Evolutionary conservation across 169 alveolate species (phyloP).

Genomic region (Plasmodium reichenowi): DNA sequence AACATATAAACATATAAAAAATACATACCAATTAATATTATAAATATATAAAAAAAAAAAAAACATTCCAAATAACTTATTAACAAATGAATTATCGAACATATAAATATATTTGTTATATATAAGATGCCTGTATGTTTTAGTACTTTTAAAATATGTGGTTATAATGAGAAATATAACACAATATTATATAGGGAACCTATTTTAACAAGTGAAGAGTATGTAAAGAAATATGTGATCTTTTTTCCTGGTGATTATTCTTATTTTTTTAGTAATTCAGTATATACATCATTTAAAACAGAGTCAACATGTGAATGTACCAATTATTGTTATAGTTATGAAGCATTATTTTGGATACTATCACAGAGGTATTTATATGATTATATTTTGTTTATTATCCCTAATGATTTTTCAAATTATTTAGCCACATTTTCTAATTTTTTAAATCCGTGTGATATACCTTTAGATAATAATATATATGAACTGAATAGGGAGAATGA

Average conservation of each 20-base stretch:
- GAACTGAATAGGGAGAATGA: neutral
- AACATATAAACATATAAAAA: no score
- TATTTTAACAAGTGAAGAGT: conserved; percentile 8
- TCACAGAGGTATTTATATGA: conserved; percentile 58
- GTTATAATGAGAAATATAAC: conserved; percentile 35
- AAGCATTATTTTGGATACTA: conserved; percentile 68
- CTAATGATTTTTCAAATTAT: conserved; percentile 42
- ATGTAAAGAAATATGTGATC: conserved; percentile 28
- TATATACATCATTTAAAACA: conserved; percentile 37
- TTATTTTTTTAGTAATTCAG: conserved; percentile 45
- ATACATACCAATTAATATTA: no score
- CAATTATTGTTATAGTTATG: conserved; percentile 60
- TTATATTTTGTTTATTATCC: conserved; percentile 58
- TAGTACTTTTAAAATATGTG: conserved; percentile 30
- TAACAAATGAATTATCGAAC: no score
- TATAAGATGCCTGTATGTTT: conserved; percentile 67
- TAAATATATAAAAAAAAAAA: no score
- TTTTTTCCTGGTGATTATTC: conserved; percentile 76
- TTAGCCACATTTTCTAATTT: conserved; percentile 40
- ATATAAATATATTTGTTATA: no score
- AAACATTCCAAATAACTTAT: no score
- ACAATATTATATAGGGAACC: conserved; percentile 68
- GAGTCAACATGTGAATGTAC: conserved; percentile 34
- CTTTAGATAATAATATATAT: neutral
- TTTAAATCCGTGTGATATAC: conserved; percentile 15